Evolutionary conservation across 495 filamentous ascomycete genomes (phyloP), one percentile per base, ranked within the genome.

Genomic region (Apiosordaria backusii): DNA sequence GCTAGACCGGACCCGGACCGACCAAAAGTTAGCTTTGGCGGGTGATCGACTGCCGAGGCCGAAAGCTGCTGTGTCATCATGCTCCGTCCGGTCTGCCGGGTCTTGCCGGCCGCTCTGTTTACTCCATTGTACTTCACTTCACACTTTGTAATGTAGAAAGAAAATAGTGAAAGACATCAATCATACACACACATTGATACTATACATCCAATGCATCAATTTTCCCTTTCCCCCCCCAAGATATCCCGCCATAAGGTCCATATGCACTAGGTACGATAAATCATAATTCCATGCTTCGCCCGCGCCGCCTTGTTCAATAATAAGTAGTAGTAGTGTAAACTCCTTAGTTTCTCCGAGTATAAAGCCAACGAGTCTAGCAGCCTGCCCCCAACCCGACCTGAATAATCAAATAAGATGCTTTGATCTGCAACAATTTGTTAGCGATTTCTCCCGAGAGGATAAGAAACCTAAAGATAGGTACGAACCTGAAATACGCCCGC

Each of bases 401-500:
- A n/a, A 64, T 54, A 29, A 40, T 61, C 45, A 70, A 54, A 70
- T 70, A 26, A 70, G 68, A 67, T 70, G 68, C 68, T 70, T 70
- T 4, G 68, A 65, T 40, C 63, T 65, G 63, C 26, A 62, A 25
- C 25, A 15, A 4, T 54, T 25, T 45, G 61, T 69, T 64, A 65
- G 75, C 29, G 9, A 25, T 21, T 27, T 10, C 21, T 61, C 10
- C 9, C 59, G 13, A 40, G 5, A 24, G 26, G 18, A 45, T 16
- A 21, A 45, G 6, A 6, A 19, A 19, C 9, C 16, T 3, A 59
- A 16, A 52, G 50, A 50, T 29, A 24, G 52, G 5, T 25, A 75
- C 78, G 61, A 63, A 91, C 85, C 95, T 88, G 83, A 99, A 99
- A 83, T 99, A 99, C 72, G 95, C 93, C 79, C 95, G 85, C 78